Percentiles rank a stretch among this genome's conserved stretches.
phyloP scores from a whole-genome alignment of 768 basidiomycete species.

The Rhodosporidiobolus sp. region DNA sequence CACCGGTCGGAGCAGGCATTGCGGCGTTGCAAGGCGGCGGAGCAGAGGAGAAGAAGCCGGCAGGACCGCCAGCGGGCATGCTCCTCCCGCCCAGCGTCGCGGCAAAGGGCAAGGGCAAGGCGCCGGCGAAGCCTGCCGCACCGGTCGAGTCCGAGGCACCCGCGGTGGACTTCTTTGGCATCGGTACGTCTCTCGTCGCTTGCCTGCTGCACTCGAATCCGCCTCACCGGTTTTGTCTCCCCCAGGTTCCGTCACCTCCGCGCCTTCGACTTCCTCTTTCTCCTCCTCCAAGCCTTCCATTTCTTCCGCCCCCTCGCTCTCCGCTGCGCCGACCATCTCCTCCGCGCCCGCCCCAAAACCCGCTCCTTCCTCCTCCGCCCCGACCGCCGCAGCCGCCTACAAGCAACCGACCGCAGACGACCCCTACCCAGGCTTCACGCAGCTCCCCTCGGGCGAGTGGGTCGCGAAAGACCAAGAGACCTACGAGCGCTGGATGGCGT shows the following conservation, averaged over 20 bases:
- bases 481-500: constrained; percentile 33
- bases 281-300: background rate
- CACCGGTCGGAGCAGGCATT: background rate
- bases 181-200: constrained; percentile 33
- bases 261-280: background rate
- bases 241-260: constrained; percentile 15
- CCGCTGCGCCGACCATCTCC: constrained; percentile 9
- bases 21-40: background rate
- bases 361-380: background rate
- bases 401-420: constrained; percentile 63
- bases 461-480: constrained; percentile 63
- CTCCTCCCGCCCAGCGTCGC: constrained; percentile 33
- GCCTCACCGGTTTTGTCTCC: background rate
- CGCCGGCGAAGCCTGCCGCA: background rate
- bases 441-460: constrained; percentile 75
- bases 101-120: constrained; percentile 38
- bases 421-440: constrained; percentile 82
- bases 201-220: too few species aligned
- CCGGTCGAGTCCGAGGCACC: constrained; percentile 19
- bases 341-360: constrained; percentile 5
- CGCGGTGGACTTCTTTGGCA: constrained; percentile 44
- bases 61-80: background rate
- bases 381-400: background rate
- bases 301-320: constrained; percentile 7
- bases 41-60: background rate